These are phyloP conservation scores for Gautieria morchelliformis DNA, from an alignment of 768 basidiomycete genomes.

Conservation along the genomic window DNA sequence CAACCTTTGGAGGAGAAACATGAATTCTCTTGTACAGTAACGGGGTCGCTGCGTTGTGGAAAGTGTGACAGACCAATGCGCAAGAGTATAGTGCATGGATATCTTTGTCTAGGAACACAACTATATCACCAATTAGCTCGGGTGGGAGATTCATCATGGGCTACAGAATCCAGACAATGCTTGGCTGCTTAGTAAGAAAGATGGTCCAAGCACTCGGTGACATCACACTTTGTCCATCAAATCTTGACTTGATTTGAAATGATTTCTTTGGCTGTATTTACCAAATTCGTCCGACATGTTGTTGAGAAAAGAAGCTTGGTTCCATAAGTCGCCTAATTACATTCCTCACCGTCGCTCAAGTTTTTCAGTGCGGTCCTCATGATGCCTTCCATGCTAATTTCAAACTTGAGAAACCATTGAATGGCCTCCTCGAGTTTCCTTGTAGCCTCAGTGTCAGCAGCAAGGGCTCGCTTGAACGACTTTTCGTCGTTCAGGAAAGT, in stretches of 20 bases:
- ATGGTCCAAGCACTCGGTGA: background rate
- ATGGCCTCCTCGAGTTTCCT: constrained; percentile 38
- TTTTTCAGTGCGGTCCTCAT: constrained; percentile 18
- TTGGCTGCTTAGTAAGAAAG: background rate
- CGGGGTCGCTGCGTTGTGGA: constrained; percentile 33
- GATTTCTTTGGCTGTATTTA: too few species aligned
- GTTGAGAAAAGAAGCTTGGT: too few species aligned
- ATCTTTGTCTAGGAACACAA: constrained; percentile 27
- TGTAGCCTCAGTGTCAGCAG: constrained; percentile 27
- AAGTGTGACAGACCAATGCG: constrained; percentile 36
- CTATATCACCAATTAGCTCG: constrained; percentile 16
- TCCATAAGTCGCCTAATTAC: background rate
- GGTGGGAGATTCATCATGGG: constrained; percentile 18
- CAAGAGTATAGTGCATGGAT: constrained; percentile 29
- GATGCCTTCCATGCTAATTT: constrained; percentile 25
- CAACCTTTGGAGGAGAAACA: constrained; percentile 27
- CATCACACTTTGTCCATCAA: too few species aligned
- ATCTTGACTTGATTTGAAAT: too few species aligned
- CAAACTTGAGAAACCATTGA: constrained; percentile 28
- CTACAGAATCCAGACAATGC: too few species aligned
- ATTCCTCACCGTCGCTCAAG: background rate
- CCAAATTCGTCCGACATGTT: too few species aligned
- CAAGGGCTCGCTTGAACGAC: constrained; percentile 27
- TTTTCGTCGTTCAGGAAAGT: constrained; percentile 29
- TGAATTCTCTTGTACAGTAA: constrained; percentile 38